Evolutionary conservation across 106 monocot species (phyloP), one percentile per base, ranked within the genome.

Genomic region (Acorus gramineus): DNA sequence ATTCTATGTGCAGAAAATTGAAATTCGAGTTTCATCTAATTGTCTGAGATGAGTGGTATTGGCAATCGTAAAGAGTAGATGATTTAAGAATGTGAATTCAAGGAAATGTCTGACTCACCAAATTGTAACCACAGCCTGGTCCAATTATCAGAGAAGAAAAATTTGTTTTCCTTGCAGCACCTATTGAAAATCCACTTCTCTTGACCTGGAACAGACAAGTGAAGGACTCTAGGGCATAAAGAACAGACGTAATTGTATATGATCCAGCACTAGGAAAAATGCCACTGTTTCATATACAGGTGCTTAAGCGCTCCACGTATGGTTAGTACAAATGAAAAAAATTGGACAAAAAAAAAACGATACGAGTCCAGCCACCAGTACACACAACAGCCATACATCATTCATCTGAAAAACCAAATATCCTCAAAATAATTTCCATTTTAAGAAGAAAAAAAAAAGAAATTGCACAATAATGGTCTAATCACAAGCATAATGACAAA

Each of bases 71-170:
- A 7, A 44, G n/a, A 61, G 44, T 46, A 42, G 44, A 61, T 42
- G 10, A 4, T 61, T 9, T 8, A 28, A 68, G 12, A 14, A 49
- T 28, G 55, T 14, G 13, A 44, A 43, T 11, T 3, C 51, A 44
- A 2, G 12, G 43, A 6, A n/a, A 12, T 12, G 68, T 4, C 62
- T 8, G n/a, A 66, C 93, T 71, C 11, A 87, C 94, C 86, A 90
- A 76, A 78, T 90, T 90, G 70, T 95, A 95, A 52, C 94, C 94
- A 49, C 80, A 68, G 46, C 94, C 94, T 47, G 94, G 82, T 48
- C 95, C 95, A 55, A 96, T 87, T 52, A 90, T 66, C 63, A 95
- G 67, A 55, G 93, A 83, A n/a, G 73, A 75, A 42, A 53, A 51
- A 7, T 10, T 70, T 14, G 65, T 67, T 69, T 72, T 78, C 54